Conservation (phyloP, 805 yeast genomes). For the Yamadazyma phyllophila region DNA sequence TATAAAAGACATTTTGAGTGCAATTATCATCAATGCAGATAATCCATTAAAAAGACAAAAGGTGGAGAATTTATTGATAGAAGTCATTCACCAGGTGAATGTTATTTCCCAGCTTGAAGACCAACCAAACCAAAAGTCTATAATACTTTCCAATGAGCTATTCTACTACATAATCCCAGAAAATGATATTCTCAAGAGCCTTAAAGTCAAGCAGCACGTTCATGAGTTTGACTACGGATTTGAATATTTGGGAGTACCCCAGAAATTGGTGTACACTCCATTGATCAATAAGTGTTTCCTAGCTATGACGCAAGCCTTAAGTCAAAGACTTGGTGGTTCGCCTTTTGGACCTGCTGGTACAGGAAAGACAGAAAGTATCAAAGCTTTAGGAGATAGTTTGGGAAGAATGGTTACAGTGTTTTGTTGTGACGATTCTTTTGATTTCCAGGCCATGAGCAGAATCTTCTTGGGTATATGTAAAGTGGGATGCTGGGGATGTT, state of each 20-base stretch:
- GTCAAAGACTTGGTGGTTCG: slow-evolving; percentile 79
- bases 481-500: slow-evolving; percentile 93
- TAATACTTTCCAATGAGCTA: slow-evolving; percentile 9
- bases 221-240: slow-evolving; percentile 63
- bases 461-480: slow-evolving; percentile 75
- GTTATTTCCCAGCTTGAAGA: slow-evolving; percentile 16
- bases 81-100: slow-evolving; percentile 58
- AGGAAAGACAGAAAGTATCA: slow-evolving; percentile 90
- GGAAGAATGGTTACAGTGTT: slow-evolving; percentile 85
- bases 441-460: slow-evolving; percentile 73
- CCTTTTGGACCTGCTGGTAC: slow-evolving; percentile 97
- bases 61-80: slow-evolving; percentile 63
- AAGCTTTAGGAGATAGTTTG: slow-evolving; percentile 74
- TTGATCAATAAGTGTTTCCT: slow-evolving; percentile 61
- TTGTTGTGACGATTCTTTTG: slow-evolving; percentile 89
- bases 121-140: not conserved
- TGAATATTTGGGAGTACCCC: slow-evolving; percentile 77
- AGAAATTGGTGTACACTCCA: slow-evolving; percentile 74
- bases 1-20: not conserved
- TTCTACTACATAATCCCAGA: slow-evolving; percentile 4
- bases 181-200: slow-evolving; percentile 26
- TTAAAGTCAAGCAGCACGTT: slow-evolving; percentile 53
- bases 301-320: slow-evolving; percentile 71
- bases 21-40: not conserved
- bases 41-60: slow-evolving; percentile 21